Base-by-base conservation (phyloP, 148 eudicot genomes). In the Selenicereus undatus region DNA sequence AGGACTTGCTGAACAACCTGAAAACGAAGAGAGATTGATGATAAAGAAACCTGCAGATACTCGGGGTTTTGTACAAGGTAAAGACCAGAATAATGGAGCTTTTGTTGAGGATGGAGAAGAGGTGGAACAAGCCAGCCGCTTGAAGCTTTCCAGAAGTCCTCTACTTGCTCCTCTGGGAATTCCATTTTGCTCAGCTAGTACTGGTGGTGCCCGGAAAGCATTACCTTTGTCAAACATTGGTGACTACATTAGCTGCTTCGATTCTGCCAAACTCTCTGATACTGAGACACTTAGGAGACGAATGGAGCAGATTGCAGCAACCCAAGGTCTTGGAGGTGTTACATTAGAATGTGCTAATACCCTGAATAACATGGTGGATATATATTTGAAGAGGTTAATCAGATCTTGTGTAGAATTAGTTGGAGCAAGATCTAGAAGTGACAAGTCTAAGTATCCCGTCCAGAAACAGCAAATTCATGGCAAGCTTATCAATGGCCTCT, bases 101-200 rank as follows among this genome's bases (percentile, higher is more conserved):
- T 73, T 42, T 76, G 79, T 81, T 69, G 87, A 87, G 74, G 82
- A 84, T 72, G 84, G 85, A 79, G 87, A 86, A 84, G 87, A 81
- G 79, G 76, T 81, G 76, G 86, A 84, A 77, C 90, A 81, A 30
- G 83, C 83, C 6, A 81, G 77, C 80, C 60, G 65, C 78, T 30
- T 83, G 83, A 84, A 78, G 78, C 65, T 78, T 77, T 86, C 82
- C 18, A 88, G 86, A 71, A 83, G 81, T 75, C 79, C 83, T 21
- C 85, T 89, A 26, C 35, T 76, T 84, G 91, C 93, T 79, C 93
- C 93, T 45, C 82, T 90, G 48, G 91, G 93, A 35, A 83, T 90
- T 78, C 91, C 93, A 2, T 78, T 75, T 83, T 89, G 83, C 83
- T 74, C 91, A 32, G 88, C 87, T 68, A 86, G 90, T 77, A 74